Evolutionary conservation across 768 basidiomycete species (phyloP), one percentile per base, ranked within the genome.

Genomic region (Dacryopinax primogenitus): DNA sequence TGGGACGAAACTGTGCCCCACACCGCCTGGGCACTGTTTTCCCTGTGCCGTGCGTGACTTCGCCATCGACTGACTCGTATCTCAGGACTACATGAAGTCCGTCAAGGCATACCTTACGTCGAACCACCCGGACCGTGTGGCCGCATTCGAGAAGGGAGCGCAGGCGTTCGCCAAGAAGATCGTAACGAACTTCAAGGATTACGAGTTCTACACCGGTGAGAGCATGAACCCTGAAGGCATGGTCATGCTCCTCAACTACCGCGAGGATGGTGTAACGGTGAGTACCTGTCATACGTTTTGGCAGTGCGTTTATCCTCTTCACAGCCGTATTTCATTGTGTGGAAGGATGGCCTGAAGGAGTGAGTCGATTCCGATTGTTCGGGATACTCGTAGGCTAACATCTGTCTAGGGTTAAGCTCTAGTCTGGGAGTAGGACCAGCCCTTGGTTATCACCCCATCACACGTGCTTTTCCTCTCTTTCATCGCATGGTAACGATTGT

Each of bases 181-280:
- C 67, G 76, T 96, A 28, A 83, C 78, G 65, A 90, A 90, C 74
- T 89, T 99, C 82, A 91, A 92, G 72, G 87, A 98, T 75, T 96
- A 82, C 73, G 92, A 97, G 78, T 96, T 97, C 76, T 70, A 69
- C 62, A 69, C 63, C 32, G 70, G 70, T 66, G 86, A 86, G 73
- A 71, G 64, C 41, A 88, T 90, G 88, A 82, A 91, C 74, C 78
- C 84, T n/a, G 89, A 96, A 2, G 95, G 94, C 65, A 88, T 95
- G 91, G 82, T 98, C 70, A 90, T 86, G 45, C 83, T 98, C 58
- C 84, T 98, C 72, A 95, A 99, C 80, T 99, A 92, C 79, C 85
- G 96, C 67, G 77, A 76, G 72, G 77, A 77, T 67, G 76, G 76
- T 51, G 67, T 68, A 66, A 77, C 76, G 37, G 85, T 85, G 74